Evolutionary conservation across 2,329 filamentous ascomycete genomes (phyloP), one percentile per base, ranked within the genome.

Genomic region (Neopestalotiopsis sp.): DNA sequence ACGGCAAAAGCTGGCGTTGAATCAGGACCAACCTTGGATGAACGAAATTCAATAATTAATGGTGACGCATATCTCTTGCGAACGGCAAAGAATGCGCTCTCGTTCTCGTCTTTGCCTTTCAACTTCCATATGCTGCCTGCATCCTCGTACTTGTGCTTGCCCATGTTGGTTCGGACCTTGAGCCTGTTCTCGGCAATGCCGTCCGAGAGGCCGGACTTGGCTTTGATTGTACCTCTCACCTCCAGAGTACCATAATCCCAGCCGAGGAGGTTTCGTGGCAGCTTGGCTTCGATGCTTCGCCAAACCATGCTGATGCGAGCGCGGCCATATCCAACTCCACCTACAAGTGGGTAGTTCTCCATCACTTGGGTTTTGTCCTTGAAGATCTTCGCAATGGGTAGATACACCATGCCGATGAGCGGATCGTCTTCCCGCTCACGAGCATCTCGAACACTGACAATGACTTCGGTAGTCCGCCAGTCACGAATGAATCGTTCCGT

Each of bases 171-270:
- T 58, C 85, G 85, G 65, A 92, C 77, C 75, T 91, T 91, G 70
- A 92, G 79, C 62, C 88, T 84, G 45, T 87, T 80, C 32, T 83
- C 80, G 30, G 80, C 76, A 9, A 89, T 76, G 10, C 87, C 82
- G 1, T 82, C 74, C 0, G 87, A 83, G 1, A 90, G 79, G n/a
- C 83, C 79, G 34, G 73, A 72, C 14, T 84, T 83, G 1, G 80
- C 80, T 65, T 82, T 84, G 13, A 90, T 79, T 0, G 81, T 76
- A 0, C 87, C 84, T n/a, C 87, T 83, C 57, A 93, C 81, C 71
- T 92, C 89, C 0, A 94, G 75, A 0, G 92, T 94, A 5, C 92
- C 92, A 68, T 90, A 91, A 30, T 92, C 89, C 91, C 91, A 94
- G 1, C 92, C 92, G 0, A 89, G 80, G 40, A 91, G 78, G 65